Percentiles rank a stretch among this genome's conserved stretches.
phyloP scores from a whole-genome alignment of 208 protist genomes.

The Herpetomonas tarakana region DNA sequence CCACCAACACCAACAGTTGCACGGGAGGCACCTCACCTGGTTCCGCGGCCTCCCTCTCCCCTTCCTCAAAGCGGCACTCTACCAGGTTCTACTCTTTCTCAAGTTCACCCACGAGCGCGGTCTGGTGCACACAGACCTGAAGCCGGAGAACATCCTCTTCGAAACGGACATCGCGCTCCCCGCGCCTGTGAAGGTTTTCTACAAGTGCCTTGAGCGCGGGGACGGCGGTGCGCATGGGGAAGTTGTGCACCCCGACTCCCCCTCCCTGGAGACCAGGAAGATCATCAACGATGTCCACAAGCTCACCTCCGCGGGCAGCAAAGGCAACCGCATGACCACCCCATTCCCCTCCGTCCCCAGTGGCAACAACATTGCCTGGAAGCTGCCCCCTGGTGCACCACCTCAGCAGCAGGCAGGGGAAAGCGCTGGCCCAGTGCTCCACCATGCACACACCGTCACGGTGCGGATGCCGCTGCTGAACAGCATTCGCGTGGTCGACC shows the following conservation, averaged over 20 bases:
- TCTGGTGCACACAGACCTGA: conserved; percentile 82
- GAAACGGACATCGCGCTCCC: conserved; percentile 48
- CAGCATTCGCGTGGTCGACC: conserved; percentile 70
- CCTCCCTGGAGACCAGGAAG: conserved; percentile 16
- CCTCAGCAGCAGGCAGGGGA: background rate
- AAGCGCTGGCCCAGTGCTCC: background rate
- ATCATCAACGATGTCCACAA: conserved; percentile 23
- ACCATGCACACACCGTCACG: conserved; percentile 24
- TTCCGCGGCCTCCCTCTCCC: conserved; percentile 55
- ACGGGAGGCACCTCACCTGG: conserved; percentile 25
- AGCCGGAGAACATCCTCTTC: conserved; percentile 86
- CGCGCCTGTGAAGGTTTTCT: conserved; percentile 30
- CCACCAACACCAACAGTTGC: conserved; percentile 3
- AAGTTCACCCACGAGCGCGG: conserved; percentile 55
- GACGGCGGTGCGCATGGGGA: background rate
- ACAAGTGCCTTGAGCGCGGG: conserved; percentile 18
- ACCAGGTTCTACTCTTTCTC: conserved; percentile 74
- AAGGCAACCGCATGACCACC: background rate
- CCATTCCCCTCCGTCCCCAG: background rate
- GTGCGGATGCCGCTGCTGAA: conserved; percentile 55
- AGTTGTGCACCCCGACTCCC: background rate
- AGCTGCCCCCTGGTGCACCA: background rate
- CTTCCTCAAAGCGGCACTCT: conserved; percentile 55
- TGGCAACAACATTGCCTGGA: background rate
- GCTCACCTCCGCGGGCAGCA: conserved; percentile 4